A percentile compares a stretch with the other conserved stretches of the same genome.
Conservation (phyloP, 2,329 filamentous ascomycete genomes). For the Cladophialophora chaetospira region DNA sequence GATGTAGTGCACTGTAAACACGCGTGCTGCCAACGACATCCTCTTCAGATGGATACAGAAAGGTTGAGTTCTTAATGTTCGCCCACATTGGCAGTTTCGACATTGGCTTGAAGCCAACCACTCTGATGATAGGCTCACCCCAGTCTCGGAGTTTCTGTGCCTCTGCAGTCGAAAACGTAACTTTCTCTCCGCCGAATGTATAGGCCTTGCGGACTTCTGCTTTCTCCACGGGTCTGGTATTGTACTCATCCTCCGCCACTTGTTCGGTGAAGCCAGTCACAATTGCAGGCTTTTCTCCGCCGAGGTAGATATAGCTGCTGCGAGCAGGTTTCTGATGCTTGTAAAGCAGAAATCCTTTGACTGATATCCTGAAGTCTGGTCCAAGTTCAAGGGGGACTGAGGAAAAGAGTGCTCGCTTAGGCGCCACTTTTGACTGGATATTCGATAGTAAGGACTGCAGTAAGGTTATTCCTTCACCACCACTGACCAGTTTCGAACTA, state of each 20-base stretch:
- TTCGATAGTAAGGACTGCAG: conserved; percentile 80
- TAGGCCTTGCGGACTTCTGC: conserved; percentile 86
- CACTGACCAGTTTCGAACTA: conserved; percentile 58
- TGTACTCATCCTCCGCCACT: conserved; percentile 71
- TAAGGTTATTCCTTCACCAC: conserved; percentile 74
- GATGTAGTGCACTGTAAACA: conserved; percentile 87
- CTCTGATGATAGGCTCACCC: conserved; percentile 77
- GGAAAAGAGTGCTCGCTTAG: conserved; percentile 82
- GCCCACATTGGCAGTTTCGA: conserved; percentile 78
- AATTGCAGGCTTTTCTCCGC: conserved; percentile 82
- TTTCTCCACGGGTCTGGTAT: conserved; percentile 74
- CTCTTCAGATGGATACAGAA: conserved; percentile 91
- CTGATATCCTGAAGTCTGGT: conserved; percentile 79
- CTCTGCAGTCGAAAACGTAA: conserved; percentile 84
- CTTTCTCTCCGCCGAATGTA: conserved; percentile 89
- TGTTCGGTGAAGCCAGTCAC: conserved; percentile 72
- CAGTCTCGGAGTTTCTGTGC: conserved; percentile 76
- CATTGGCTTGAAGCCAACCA: conserved; percentile 91
- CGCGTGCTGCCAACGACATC: conserved; percentile 88
- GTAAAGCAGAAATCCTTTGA: conserved; percentile 89
- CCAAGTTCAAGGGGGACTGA: conserved; percentile 86
- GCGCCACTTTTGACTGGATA: conserved; percentile 85
- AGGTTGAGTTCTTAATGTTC: conserved; percentile 80
- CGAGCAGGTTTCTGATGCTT: conserved; percentile 80
- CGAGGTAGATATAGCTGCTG: conserved; percentile 84